Conservation (phyloP, 2,329 filamentous ascomycete genomes). For the Tolypocladium guangdongense region DNA sequence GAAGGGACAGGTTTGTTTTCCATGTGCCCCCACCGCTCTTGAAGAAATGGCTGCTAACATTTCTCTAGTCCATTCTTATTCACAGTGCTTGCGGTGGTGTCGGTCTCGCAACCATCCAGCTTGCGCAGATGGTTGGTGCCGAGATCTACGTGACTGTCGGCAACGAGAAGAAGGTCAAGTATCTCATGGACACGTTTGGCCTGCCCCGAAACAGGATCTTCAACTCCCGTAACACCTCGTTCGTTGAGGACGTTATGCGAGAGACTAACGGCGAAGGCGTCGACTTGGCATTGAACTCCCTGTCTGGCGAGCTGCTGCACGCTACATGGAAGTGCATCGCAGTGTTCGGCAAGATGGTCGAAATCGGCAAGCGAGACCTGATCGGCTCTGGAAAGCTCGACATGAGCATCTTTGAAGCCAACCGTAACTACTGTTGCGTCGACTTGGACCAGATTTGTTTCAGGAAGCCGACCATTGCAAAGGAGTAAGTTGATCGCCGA, state of each 20-base stretch:
- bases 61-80: neutral
- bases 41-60: neutral
- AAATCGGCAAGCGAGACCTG: conserved; percentile 12
- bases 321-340: neutral
- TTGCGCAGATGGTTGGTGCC: neutral
- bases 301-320: neutral
- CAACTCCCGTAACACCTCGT: neutral
- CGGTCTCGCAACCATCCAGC: neutral
- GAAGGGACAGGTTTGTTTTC: neutral
- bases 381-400: neutral
- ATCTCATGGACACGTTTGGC: neutral
- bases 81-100: neutral
- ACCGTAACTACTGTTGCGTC: neutral
- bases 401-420: neutral
- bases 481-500: neutral
- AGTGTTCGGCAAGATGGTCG: neutral
- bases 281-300: neutral
- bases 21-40: neutral
- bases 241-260: neutral
- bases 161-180: neutral
- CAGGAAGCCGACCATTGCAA: neutral
- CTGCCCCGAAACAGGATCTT: neutral
- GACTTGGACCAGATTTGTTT: neutral
- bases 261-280: neutral
- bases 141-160: neutral